Conservation (phyloP, 148 eudicot genomes). For the Fagopyrum tataricum region DNA sequence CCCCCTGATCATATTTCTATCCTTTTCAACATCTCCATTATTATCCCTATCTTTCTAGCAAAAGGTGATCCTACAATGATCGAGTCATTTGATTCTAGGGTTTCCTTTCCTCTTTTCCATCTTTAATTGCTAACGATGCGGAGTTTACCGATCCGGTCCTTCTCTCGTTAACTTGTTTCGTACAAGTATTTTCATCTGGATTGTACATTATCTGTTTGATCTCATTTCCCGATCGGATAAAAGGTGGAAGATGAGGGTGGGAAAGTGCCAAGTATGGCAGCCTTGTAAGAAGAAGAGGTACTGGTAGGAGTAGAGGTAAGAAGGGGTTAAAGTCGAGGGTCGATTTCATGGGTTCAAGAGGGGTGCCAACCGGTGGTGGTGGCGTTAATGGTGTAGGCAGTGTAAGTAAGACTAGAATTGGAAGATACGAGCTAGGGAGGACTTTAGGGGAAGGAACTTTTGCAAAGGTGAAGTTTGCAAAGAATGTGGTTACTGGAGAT, state of each 20-base stretch:
- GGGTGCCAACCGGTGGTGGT: constrained; percentile 9
- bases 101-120: background rate
- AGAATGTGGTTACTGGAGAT: too few relatives aligned
- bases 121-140: background rate
- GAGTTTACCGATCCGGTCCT: background rate
- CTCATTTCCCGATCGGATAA: background rate
- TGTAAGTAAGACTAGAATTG: constrained; percentile 30
- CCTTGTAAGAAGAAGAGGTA: constrained; percentile 52
- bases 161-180: background rate
- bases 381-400: constrained; percentile 12
- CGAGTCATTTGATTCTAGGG: background rate
- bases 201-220: too few relatives aligned
- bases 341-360: constrained; percentile 24
- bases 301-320: background rate
- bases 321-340: background rate
- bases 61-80: too few relatives aligned
- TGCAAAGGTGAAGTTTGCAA: constrained; percentile 46
- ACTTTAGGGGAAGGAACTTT: constrained; percentile 48
- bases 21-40: too few relatives aligned
- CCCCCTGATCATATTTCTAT: background rate
- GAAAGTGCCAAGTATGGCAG: constrained; percentile 44
- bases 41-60: too few relatives aligned
- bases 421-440: constrained; percentile 41
- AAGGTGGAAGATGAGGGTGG: constrained; percentile 28
- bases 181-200: background rate